Evolutionary conservation across 108 stramenopile species (phyloP).

Genomic region (Cyclotella cryptica): DNA sequence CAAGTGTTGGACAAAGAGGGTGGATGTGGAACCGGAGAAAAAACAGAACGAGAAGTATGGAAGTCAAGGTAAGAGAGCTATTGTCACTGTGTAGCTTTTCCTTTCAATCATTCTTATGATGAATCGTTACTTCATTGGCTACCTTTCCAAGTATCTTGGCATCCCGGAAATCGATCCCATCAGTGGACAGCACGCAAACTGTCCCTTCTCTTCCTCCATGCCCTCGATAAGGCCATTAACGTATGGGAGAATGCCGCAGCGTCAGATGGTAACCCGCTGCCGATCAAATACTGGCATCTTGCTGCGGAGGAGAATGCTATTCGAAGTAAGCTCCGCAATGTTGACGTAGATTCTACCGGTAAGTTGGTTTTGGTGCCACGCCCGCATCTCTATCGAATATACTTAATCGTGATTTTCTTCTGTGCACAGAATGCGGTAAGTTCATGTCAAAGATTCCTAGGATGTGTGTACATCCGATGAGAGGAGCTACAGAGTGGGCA

Average conservation of each 20-base stretch:
- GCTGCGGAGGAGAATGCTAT: conserved; percentile 42
- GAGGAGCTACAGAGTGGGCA: conserved; percentile 46
- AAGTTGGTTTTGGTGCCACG: background rate
- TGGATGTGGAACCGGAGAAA: conserved; percentile 37
- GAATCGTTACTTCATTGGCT: background rate
- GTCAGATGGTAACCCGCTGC: conserved; percentile 45
- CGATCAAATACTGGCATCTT: conserved; percentile 57
- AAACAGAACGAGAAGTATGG: conserved; percentile 30
- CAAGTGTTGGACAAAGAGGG: conserved; percentile 56
- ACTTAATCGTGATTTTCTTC: background rate
- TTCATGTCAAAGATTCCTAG: conserved; percentile 20
- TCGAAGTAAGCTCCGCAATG: conserved; percentile 23
- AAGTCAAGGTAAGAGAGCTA: conserved; percentile 42
- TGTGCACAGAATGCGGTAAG: conserved; percentile 28
- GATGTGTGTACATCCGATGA: conserved; percentile 40
- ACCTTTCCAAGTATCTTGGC: conserved; percentile 33
- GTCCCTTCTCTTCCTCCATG: conserved; percentile 53
- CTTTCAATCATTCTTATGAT: no score
- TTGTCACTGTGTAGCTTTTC: background rate
- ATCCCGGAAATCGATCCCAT: conserved; percentile 53
- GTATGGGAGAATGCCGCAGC: conserved; percentile 50
- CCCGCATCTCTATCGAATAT: background rate
- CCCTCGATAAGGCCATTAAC: conserved; percentile 54
- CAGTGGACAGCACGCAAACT: conserved; percentile 53
- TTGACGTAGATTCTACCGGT: conserved; percentile 29